A percentile compares a stretch with the other conserved stretches of the same genome.
phyloP scores from a whole-genome alignment of 2,329 filamentous ascomycete species.

The Arachnomyces sp. region DNA sequence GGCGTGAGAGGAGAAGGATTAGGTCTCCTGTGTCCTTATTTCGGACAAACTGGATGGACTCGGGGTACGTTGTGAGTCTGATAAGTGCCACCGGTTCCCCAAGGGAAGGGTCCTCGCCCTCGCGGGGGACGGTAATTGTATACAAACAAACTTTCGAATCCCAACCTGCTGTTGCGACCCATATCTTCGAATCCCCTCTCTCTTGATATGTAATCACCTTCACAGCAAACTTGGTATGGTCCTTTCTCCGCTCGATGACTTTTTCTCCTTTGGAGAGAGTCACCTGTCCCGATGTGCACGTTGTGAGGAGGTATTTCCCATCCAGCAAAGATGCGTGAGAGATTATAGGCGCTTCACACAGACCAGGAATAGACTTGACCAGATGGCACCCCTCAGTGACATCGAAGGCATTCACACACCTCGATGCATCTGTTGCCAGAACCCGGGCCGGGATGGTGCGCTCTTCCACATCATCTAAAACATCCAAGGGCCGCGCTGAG shows the following conservation, averaged over 20 bases:
- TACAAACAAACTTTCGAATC: slow-evolving; percentile 51
- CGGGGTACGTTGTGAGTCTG: slow-evolving; percentile 44
- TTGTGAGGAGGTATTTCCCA: slow-evolving; percentile 40
- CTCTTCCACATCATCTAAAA: slow-evolving; percentile 7
- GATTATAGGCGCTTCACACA: slow-evolving; percentile 42
- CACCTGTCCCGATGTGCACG: slow-evolving; percentile 53
- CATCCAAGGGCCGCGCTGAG: slow-evolving; percentile 33
- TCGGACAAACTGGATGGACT: slow-evolving; percentile 46
- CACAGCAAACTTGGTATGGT: slow-evolving; percentile 53
- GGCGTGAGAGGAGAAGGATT: slow-evolving; percentile 46
- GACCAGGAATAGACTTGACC: slow-evolving; percentile 19
- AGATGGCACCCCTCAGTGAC: slow-evolving; percentile 14
- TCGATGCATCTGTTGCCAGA: slow-evolving; percentile 40
- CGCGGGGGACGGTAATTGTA: slow-evolving; percentile 13
- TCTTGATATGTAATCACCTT: slow-evolving; percentile 34
- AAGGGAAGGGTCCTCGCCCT: slow-evolving; percentile 11
- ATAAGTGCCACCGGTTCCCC: slow-evolving; percentile 22
- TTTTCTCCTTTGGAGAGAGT: slow-evolving; percentile 39
- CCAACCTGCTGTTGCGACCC: slow-evolving; percentile 54
- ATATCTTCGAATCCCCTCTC: slow-evolving; percentile 14
- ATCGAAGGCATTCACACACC: slow-evolving; percentile 40
- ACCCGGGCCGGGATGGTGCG: slow-evolving; percentile 20
- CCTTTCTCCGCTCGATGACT: slow-evolving; percentile 42
- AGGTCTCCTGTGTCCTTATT: slow-evolving; percentile 41
- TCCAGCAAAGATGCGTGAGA: slow-evolving; percentile 38